Evolutionary conservation across 2,329 filamentous ascomycete genomes (phyloP), one percentile per base, ranked within the genome.

Genomic region (Keithomyces neogunnii): DNA sequence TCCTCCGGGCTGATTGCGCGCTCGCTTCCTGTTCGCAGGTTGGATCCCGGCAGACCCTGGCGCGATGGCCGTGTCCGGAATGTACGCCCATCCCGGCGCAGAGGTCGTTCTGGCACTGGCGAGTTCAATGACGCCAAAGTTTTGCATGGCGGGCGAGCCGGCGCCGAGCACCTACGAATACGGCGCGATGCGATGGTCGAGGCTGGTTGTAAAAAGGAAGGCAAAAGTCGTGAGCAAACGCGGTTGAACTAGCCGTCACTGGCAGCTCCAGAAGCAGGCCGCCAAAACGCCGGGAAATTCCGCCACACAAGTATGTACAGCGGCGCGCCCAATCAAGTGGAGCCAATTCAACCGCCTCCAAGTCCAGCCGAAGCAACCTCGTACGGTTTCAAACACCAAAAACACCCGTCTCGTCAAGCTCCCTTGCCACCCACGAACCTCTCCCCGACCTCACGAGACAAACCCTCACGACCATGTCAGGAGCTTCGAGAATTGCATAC

Each of bases 21-120:
- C 84, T 61, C 89, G 86, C 70, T 95, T 95, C 55, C 86, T 79
- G 74, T 77, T 80, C 57, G 72, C 69, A 53, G 72, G 75, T 54
- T 67, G 69, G 56, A 73, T 69, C 53, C 75, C 75, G 49, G 78
- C 76, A 8, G 81, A 75, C 10, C 79, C 52, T 3, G 53, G 76
- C 51, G 81, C 76, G 51, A 79, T 76, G 42, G 67, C 78, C 64
- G 80, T 84, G 63, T 96, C 89, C 32, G 90, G 84, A 1, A 96
- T 88, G 66, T 96, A 96, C 10, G 89, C 89, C 86, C 90, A 97
- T 62, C 92, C 92, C 1, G 92, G 90, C 1, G 89, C 87, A 44
- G 79, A 74, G 44, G 81, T 80, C 13, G 82, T 83, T 55, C 82
- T 82, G 31, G 82, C 74, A 62, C 81, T 83, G 36, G 89, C 87